These are phyloP conservation scores for Skeletonema menzelii DNA, from an alignment of 108 stramenopile species.

Conservation along the genomic window DNA sequence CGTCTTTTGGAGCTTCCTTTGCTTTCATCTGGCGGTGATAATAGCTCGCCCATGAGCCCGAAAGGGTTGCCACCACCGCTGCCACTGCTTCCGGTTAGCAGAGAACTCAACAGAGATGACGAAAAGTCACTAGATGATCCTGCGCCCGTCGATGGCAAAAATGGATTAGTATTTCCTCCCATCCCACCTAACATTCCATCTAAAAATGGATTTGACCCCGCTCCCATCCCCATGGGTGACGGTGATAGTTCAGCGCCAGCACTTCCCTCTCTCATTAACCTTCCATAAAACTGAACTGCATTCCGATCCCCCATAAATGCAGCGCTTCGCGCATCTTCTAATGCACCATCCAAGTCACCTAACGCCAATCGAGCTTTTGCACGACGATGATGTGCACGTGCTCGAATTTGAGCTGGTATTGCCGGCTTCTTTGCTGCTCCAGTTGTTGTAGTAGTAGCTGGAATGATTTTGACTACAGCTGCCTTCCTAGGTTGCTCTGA, in stretches of 20 bases:
- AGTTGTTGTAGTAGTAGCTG: constrained; percentile 6
- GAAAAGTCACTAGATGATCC: constrained; percentile 29
- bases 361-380: constrained; percentile 77
- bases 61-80: constrained; percentile 24
- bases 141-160: constrained; percentile 15
- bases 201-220: constrained; percentile 22
- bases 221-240: constrained; percentile 5
- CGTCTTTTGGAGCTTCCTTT: constrained; percentile 18
- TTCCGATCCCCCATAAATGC: constrained; percentile 86
- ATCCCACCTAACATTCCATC: constrained; percentile 36
- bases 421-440: neutral
- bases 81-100: constrained; percentile 20
- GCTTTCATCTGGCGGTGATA: constrained; percentile 10
- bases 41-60: constrained; percentile 25
- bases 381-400: constrained; percentile 80
- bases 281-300: constrained; percentile 78
- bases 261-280: constrained; percentile 60
- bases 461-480: neutral
- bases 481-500: neutral
- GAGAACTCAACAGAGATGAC: constrained; percentile 44
- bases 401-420: constrained; percentile 55
- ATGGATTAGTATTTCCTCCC: constrained; percentile 9
- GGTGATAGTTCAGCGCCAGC: constrained; percentile 2
- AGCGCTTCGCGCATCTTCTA: constrained; percentile 73
- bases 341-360: constrained; percentile 61